phyloP scores from a whole-genome alignment of 2,329 filamentous ascomycete genomes.

The Colletotrichum trifolii region DNA sequence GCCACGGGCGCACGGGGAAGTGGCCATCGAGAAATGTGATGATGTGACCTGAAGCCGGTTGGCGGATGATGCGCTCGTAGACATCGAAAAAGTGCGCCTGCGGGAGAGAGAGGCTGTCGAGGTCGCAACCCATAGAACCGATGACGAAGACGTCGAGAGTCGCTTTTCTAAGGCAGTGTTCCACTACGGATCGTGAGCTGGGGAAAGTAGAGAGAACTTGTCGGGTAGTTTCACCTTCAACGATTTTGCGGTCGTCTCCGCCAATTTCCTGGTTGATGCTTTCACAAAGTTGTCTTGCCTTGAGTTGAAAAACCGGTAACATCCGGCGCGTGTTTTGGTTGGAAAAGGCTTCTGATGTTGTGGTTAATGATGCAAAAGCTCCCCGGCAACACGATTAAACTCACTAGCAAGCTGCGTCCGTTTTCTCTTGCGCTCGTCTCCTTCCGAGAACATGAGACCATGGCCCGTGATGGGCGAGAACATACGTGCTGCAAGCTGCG shows the following conservation, averaged over 20 bases:
- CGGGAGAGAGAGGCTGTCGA: conserved; percentile 41
- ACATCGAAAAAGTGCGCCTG: conserved; percentile 43
- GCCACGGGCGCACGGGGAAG: conserved; percentile 46
- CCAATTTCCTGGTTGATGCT: conserved; percentile 45
- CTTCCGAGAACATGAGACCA: conserved; percentile 51
- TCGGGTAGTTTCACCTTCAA: conserved; percentile 41
- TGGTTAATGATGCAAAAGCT: neutral
- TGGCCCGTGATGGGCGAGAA: conserved; percentile 49
- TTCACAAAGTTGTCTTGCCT: conserved; percentile 44
- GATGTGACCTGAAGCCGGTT: conserved; percentile 41
- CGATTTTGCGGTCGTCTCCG: conserved; percentile 34
- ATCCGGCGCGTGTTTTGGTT: conserved; percentile 50
- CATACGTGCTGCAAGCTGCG: conserved; percentile 45
- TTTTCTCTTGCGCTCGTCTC: conserved; percentile 47
- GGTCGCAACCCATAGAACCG: conserved; percentile 47
- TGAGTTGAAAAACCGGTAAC: conserved; percentile 48
- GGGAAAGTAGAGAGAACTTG: neutral
- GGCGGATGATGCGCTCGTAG: conserved; percentile 47
- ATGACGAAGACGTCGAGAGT: conserved; percentile 49
- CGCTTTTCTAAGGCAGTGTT: conserved; percentile 43
- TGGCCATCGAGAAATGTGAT: conserved; percentile 47
- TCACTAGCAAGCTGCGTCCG: conserved; percentile 46
- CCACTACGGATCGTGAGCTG: conserved; percentile 38
- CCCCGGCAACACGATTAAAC: neutral
- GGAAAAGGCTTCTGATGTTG: conserved; percentile 46